Base-by-base conservation (phyloP, 2,329 filamentous ascomycete genomes). In the Beauveria scarabaeidicola region DNA sequence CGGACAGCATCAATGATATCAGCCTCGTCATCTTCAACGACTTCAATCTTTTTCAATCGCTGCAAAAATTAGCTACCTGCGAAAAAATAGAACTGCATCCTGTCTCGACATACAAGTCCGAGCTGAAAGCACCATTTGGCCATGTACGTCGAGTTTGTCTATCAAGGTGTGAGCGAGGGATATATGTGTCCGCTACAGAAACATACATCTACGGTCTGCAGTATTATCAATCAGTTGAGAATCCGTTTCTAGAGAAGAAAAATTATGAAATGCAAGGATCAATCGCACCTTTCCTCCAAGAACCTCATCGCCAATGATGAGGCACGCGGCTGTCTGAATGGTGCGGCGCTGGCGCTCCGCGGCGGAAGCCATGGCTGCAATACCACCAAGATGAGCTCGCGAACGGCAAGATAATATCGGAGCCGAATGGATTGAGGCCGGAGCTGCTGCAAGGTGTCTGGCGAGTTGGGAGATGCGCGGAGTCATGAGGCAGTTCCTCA, bases 241-340 rank as follows among this genome's bases (percentile, higher is more conserved):
- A 58, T 55, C 46, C 40, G 52, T 40, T 57, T 11, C 5, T 15
- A 6, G 3, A 15, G 5, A 15, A 15, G 5, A 13, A 11, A 1
- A 51, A 51, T 29, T 1, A 47, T 11, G 11, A 9, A n/a, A n/a
- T 7, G 8, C 13, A 48, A 36, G 7, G 25, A 19, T 9, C 6
- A 69, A 77, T 25, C 60, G 27, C 29, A 58, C 92, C 87, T 97
- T 97, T 67, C 94, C 93, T 23, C 91, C 92, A 4, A 97, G 80
- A 5, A 97, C 91, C 73, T 97, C 93, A 75, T 97, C 93, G n/a
- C 93, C 93, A 67, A 99, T 97, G 62, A 99, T 91, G 64, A 97
- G 76, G 73, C 91, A 96, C 60, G 89, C 93, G 11, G 93, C 94
- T 51, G 92, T 97, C 70, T 91, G 86, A 66, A 97, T 95, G 62